Evolutionary conservation across 345 rosid species (phyloP).

Genomic region (Fremontodendron californicum): DNA sequence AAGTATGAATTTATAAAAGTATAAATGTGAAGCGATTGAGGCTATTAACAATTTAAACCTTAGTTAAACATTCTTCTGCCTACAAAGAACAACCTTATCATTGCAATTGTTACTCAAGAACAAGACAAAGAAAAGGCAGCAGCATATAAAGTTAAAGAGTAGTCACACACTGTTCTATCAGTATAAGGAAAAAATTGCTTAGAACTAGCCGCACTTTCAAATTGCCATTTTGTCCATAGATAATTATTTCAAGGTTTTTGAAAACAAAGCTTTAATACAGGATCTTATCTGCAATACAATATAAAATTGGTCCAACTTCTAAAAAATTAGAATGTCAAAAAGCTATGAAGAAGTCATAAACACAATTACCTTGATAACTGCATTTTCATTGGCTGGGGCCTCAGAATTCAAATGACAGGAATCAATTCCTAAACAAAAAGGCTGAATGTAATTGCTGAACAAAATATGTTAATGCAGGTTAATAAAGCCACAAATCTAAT

Average conservation of each 20-base stretch:
- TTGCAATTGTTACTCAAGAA: not conserved
- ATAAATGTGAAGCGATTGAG: not conserved
- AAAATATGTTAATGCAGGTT: conserved; percentile 1
- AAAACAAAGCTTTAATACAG: not conserved
- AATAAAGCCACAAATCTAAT: not conserved
- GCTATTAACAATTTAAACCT: not conserved
- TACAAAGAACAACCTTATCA: not conserved
- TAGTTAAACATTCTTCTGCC: not conserved
- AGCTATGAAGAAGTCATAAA: not conserved
- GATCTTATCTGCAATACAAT: not conserved
- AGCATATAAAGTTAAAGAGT: not conserved
- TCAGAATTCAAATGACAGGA: conserved; percentile 42
- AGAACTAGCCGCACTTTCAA: not conserved
- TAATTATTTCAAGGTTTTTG: not conserved
- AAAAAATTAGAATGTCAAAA: not conserved
- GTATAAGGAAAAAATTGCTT: not conserved
- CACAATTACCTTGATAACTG: conserved; percentile 50
- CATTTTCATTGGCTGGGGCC: conserved; percentile 32
- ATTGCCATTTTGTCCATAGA: not conserved
- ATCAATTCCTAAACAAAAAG: conserved; percentile 39
- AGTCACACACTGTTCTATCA: not conserved
- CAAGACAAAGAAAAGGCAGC: not conserved
- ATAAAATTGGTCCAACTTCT: not conserved
- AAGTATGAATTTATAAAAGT: conserved; percentile 5
- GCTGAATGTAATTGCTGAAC: not conserved